Percentiles rank a stretch among this genome's conserved stretches.
phyloP scores from a whole-genome alignment of 2,329 filamentous ascomycete species.

The Fusarium drepaniforme region DNA sequence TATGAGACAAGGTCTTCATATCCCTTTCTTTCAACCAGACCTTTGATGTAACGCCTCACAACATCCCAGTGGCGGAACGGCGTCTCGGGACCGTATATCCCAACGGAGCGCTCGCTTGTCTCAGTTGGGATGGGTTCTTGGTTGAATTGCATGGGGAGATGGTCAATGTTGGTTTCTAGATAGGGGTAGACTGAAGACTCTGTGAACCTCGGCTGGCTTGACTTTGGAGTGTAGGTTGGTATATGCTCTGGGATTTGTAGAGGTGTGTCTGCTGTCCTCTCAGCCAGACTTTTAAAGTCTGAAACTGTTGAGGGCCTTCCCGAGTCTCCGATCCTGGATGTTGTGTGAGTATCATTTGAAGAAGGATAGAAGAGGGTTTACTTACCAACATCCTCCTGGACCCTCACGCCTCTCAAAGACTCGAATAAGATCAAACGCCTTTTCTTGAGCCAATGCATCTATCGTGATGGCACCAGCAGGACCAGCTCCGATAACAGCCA shows the following conservation, averaged over 20 bases:
- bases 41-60: conserved; percentile 66
- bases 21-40: conserved; percentile 62
- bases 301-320: conserved; percentile 54
- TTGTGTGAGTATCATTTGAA: neutral
- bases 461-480: conserved; percentile 70
- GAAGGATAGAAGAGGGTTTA: neutral
- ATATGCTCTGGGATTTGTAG: conserved; percentile 59
- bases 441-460: conserved; percentile 69
- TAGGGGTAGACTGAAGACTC: conserved; percentile 72
- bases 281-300: conserved; percentile 59
- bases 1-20: conserved; percentile 66
- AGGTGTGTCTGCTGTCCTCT: conserved; percentile 62
- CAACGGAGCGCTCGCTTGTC: conserved; percentile 45
- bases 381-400: conserved; percentile 71
- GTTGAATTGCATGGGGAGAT: conserved; percentile 69
- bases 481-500: conserved; percentile 72
- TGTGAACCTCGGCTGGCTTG: conserved; percentile 60
- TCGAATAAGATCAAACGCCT: conserved; percentile 67
- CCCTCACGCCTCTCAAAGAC: conserved; percentile 72
- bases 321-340: conserved; percentile 55
- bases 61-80: conserved; percentile 73
- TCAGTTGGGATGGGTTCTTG: conserved; percentile 64
- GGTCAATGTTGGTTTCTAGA: conserved; percentile 73
- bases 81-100: conserved; percentile 64
- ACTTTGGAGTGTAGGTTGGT: conserved; percentile 58